Evolutionary conservation across 306 rosid genomes (phyloP).

Genomic region (Myrica gale): DNA sequence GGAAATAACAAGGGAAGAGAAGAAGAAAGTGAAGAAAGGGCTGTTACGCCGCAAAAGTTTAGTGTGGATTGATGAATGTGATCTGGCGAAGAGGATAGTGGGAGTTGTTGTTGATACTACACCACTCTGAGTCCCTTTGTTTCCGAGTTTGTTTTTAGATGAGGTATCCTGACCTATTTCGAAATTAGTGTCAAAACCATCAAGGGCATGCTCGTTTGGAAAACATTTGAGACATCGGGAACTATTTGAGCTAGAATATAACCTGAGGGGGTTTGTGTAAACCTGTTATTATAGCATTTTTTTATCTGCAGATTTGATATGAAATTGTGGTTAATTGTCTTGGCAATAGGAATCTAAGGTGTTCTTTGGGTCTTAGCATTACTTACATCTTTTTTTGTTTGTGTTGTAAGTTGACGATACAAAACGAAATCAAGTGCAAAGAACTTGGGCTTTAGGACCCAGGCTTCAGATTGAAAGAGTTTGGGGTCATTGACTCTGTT

Average conservation of each 20-base stretch:
- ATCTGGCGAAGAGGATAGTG: slow-evolving; percentile 34
- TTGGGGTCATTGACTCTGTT: too few species aligned
- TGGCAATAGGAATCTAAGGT: neutral
- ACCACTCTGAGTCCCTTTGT: slow-evolving; percentile 26
- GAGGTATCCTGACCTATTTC: neutral
- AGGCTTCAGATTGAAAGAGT: too few species aligned
- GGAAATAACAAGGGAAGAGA: slow-evolving; percentile 34
- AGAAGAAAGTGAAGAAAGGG: slow-evolving; percentile 41
- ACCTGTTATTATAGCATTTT: neutral
- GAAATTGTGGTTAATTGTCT: neutral
- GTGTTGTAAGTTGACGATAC: too few species aligned
- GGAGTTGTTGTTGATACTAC: slow-evolving; percentile 24
- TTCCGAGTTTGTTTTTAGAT: neutral
- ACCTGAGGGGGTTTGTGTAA: neutral
- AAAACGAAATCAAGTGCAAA: too few species aligned
- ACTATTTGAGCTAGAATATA: neutral
- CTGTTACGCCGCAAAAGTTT: slow-evolving; percentile 43
- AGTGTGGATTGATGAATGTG: slow-evolving; percentile 40
- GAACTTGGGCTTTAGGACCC: too few species aligned
- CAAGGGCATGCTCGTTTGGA: neutral
- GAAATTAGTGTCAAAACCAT: neutral
- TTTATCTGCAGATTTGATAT: neutral
- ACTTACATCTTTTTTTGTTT: neutral
- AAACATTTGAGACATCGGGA: neutral
- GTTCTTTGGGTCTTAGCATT: neutral